Base-by-base conservation (phyloP, 345 rosid genomes). In the Angophora floribunda region DNA sequence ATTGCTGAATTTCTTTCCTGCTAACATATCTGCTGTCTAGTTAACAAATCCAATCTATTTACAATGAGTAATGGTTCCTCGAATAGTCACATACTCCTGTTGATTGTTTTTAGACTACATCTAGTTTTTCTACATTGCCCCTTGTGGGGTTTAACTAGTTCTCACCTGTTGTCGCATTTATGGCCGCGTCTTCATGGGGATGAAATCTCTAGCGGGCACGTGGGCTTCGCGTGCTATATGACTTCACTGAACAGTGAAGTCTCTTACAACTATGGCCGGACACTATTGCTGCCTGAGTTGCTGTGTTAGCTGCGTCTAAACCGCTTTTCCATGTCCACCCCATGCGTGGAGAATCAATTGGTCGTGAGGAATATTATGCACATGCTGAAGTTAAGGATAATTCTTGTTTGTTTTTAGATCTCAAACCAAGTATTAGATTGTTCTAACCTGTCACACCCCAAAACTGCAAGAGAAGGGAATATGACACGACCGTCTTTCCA, bases 361-460 rank as follows among this genome's bases (percentile, higher is more conserved):
- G 47, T 75, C 47, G 26, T 19, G 49, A 75, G 26, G 45, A 75
- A 75, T 75, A 17, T 75, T 36, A 19, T 75, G 82, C 82, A 75
- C 82, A 9, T 19, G 28, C 84, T 9, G 14, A 41, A 28, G 84
- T 19, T 10, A 75, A 75, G 13, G 30, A 52, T 26, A 85, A n/a
- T 49, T 47, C 52, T 49, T 12, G 44, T 52, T 47, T 57, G 55
- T 85, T 32, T 91, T 88, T 96, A 98, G 99, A 87, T 97, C 94
- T 70, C 94, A 95, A 88, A 97, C 99, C 24, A 97, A 93, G 92
- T 97, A 96, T 92, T 99, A 97, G 93, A 91, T 98, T 90, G 97
- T 97, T 78, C 93, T 98, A 90, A 98, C 99, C 86, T 97, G 89
- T 99, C 98, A 87, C 98, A 98, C 52, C 97, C n/a, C n/a, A n/a